These are phyloP conservation scores for Penicillium odoratum DNA, from an alignment of 495 filamentous ascomycete species.

Conservation along the genomic window DNA sequence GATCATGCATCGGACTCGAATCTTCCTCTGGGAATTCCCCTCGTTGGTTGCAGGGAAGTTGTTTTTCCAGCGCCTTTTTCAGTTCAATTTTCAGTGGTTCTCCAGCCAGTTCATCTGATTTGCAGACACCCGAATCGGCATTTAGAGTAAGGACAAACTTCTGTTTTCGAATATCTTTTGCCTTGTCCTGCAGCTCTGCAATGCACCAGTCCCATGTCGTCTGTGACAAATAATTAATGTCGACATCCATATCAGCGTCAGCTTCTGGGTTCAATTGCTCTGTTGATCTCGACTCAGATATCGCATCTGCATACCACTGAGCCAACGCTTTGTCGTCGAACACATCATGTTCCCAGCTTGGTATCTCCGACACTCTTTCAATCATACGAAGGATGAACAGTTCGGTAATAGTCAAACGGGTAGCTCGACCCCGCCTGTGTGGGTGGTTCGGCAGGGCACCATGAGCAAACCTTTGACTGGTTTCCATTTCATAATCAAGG, in stretches of 20 bases:
- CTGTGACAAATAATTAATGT: neutral
- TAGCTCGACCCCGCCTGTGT: slow-evolving; percentile 7
- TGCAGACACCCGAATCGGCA: slow-evolving; percentile 11
- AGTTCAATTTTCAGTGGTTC: slow-evolving; percentile 3
- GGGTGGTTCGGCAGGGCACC: slow-evolving; percentile 1
- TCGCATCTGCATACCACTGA: slow-evolving; percentile 10
- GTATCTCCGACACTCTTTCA: slow-evolving; percentile 10
- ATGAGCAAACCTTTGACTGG: slow-evolving; percentile 11
- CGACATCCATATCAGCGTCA: slow-evolving; percentile 1
- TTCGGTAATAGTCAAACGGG: slow-evolving; percentile 4
- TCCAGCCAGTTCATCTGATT: neutral
- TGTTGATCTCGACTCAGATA: neutral
- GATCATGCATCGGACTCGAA: slow-evolving; percentile 6
- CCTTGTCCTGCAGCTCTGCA: slow-evolving; percentile 13
- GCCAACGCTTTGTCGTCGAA: slow-evolving; percentile 7
- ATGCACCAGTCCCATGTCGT: slow-evolving; percentile 15
- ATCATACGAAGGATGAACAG: slow-evolving; percentile 11
- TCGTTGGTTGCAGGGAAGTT: neutral
- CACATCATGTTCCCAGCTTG: slow-evolving; percentile 10
- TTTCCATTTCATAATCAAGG: slow-evolving; percentile 11
- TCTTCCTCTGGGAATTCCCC: neutral
- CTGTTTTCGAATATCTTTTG: slow-evolving; percentile 8
- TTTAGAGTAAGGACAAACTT: slow-evolving; percentile 10
- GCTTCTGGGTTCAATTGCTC: neutral
- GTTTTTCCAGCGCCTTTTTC: neutral